phyloP scores from a whole-genome alignment of 805 yeast genomes.

The Isabelozyma gotoi region DNA sequence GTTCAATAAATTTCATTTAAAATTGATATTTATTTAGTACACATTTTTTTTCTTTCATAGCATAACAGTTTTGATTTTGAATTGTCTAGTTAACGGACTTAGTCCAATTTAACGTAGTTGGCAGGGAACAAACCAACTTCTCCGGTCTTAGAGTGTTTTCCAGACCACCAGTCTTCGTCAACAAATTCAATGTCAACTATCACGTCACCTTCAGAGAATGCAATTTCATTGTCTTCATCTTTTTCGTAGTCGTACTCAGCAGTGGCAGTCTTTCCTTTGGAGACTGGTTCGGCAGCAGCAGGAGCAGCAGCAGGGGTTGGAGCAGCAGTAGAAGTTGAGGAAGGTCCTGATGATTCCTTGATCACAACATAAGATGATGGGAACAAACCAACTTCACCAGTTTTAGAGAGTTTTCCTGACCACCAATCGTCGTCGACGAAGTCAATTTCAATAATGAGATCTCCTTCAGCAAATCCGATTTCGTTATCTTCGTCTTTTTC shows the following conservation, averaged over 20 bases:
- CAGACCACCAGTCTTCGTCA: constrained; percentile 98
- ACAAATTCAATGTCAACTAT: constrained; percentile 83
- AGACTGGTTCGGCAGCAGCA: constrained; percentile 12
- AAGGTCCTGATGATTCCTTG: constrained; percentile 18
- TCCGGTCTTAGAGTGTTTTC: constrained; percentile 64
- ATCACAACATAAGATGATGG: constrained; percentile 54
- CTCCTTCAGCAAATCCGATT: constrained; percentile 66
- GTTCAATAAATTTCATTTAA: too few relatives aligned
- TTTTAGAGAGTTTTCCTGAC: constrained; percentile 41
- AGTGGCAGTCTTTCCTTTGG: constrained; percentile 43
- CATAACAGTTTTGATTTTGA: background rate
- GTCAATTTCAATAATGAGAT: constrained; percentile 62
- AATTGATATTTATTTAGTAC: background rate
- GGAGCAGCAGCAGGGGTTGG: constrained; percentile 16
- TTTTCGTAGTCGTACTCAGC: constrained; percentile 85
- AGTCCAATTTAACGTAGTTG: constrained; percentile 63
- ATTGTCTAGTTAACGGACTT: constrained; percentile 7
- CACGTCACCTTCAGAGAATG: constrained; percentile 78
- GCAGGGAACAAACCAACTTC: constrained; percentile 88
- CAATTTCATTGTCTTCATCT: constrained; percentile 87
- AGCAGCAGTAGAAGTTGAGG: constrained; percentile 15
- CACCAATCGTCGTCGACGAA: constrained; percentile 77
- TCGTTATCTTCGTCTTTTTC: constrained; percentile 77
- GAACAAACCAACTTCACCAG: constrained; percentile 54
- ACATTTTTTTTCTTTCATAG: too few relatives aligned